phyloP scores from a whole-genome alignment of 352 stramenopile species.

The Peronospora farinosa region DNA sequence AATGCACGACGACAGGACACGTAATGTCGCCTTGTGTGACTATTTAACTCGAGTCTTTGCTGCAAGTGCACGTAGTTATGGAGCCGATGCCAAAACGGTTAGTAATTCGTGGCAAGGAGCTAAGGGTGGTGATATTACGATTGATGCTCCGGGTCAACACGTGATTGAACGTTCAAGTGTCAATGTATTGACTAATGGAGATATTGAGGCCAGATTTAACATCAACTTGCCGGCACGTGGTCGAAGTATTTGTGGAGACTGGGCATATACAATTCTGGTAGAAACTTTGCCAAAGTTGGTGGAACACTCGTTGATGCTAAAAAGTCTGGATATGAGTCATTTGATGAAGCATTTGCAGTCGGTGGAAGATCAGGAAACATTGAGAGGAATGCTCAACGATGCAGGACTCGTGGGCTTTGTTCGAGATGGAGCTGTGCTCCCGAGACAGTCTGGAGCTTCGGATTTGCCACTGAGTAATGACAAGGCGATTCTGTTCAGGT shows the following conservation, averaged over 20 bases:
- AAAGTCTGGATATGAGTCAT: slow-evolving; percentile 54
- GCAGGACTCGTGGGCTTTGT: slow-evolving; percentile 90
- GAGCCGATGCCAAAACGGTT: slow-evolving; percentile 55
- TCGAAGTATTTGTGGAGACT: slow-evolving; percentile 90
- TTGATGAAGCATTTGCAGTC: slow-evolving; percentile 86
- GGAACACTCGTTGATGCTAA: slow-evolving; percentile 65
- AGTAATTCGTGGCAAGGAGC: slow-evolving; percentile 79
- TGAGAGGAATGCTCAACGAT: slow-evolving; percentile 79
- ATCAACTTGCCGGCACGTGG: slow-evolving; percentile 92
- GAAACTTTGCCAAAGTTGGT: slow-evolving; percentile 86
- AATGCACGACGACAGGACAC: slow-evolving; percentile 67
- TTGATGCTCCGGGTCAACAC: slow-evolving; percentile 89
- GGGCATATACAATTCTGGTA: slow-evolving; percentile 89
- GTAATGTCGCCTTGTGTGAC: slow-evolving; percentile 85
- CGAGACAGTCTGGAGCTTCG: slow-evolving; percentile 67
- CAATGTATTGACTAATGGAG: slow-evolving; percentile 64
- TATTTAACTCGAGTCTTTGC: slow-evolving; percentile 87
- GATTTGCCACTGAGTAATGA: slow-evolving; percentile 42
- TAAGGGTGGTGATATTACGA: slow-evolving; percentile 93
- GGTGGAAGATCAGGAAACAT: slow-evolving; percentile 89
- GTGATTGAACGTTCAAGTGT: slow-evolving; percentile 91
- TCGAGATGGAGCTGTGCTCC: slow-evolving; percentile 88
- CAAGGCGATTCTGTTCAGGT: slow-evolving; percentile 79
- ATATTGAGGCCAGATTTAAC: slow-evolving; percentile 90
- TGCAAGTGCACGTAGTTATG: slow-evolving; percentile 39